phyloP scores from a whole-genome alignment of 2,329 filamentous ascomycete genomes.

The Aciculosporium take region DNA sequence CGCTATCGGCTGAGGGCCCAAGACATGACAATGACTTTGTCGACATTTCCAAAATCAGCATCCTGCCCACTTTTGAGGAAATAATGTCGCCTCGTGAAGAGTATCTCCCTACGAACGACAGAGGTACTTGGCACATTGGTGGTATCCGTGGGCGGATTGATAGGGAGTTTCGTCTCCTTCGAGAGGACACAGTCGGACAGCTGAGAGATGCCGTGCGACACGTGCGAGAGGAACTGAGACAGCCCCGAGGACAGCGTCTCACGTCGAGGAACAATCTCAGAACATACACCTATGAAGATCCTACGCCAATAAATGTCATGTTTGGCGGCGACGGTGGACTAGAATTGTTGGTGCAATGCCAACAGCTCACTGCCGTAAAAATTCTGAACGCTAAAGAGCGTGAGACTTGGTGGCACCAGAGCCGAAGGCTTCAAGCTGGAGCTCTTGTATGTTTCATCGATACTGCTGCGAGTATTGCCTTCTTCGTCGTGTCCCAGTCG shows the following conservation, averaged over 20 bases:
- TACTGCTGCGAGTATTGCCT: constrained; percentile 22
- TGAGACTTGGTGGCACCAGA: constrained; percentile 35
- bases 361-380: constrained; percentile 24
- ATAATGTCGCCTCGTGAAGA: constrained; percentile 27
- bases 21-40: constrained; percentile 37
- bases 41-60: constrained; percentile 30
- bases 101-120: constrained; percentile 28
- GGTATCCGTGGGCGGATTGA: constrained; percentile 36
- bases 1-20: constrained; percentile 16
- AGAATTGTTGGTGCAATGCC: constrained; percentile 29
- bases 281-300: constrained; percentile 14
- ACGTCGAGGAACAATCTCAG: constrained; percentile 15
- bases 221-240: constrained; percentile 21
- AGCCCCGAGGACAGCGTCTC: constrained; percentile 1
- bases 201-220: constrained; percentile 33
- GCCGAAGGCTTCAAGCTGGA: constrained; percentile 33
- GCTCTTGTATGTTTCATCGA: constrained; percentile 35
- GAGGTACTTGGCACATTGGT: constrained; percentile 18
- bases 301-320: constrained; percentile 15
- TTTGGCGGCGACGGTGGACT: constrained; percentile 28
- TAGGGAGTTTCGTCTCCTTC: constrained; percentile 39
- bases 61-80: constrained; percentile 35
- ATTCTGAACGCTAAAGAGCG: constrained; percentile 16
- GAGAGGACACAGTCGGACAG: constrained; percentile 41
- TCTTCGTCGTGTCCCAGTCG: constrained; percentile 23